Evolutionary conservation across 106 monocot genomes (phyloP), one percentile per base, ranked within the genome.

Genomic region (Dioscorea dumetorum): DNA sequence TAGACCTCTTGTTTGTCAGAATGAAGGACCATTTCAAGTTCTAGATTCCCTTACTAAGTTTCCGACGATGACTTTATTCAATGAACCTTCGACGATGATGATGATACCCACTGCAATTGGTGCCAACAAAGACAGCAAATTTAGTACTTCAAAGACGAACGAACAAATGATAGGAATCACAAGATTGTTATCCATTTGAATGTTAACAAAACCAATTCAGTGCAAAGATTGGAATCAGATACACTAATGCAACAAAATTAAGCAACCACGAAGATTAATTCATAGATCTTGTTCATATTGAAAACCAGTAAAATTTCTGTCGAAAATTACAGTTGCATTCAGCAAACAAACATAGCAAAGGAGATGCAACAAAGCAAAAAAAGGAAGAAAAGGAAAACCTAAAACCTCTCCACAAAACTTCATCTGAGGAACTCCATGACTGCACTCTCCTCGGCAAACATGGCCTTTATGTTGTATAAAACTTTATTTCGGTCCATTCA

Each of bases 371-470:
- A n/a, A n/a, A n/a, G n/a, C n/a, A 53, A 21, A 21, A 11, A 63
- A 32, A 8, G 1, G 19, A 63, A 52, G 51, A 28, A 33, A 5
- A 34, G 21, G 33, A 56, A 60, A 21, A 21, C 1, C 15, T 10
- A 28, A 31, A 63, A 72, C 63, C 71, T 61, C 71, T 62, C 24
- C 31, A 9, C 70, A 54, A 50, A 60, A 71, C 56, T 68, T 64
- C 21, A 20, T 64, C 11, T 19, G 24, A 62, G 34, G 64, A 64
- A 35, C 41, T 41, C 64, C 2, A 41, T 64, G 64, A 64, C 64
- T 64, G 16, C 41, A n/a, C 64, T 41, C 64, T 41, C 41, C 64
- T 41, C 64, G 48, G 35, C 11, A 64, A 41, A 41, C 10, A 41
- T 41, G 10, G 41, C 41, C 41, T 41, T 41, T 41, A 41, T 41